These are phyloP conservation scores for Irpex lacteus DNA, from an alignment of 1,284 basidiomycete genomes.

Conservation along the genomic window DNA sequence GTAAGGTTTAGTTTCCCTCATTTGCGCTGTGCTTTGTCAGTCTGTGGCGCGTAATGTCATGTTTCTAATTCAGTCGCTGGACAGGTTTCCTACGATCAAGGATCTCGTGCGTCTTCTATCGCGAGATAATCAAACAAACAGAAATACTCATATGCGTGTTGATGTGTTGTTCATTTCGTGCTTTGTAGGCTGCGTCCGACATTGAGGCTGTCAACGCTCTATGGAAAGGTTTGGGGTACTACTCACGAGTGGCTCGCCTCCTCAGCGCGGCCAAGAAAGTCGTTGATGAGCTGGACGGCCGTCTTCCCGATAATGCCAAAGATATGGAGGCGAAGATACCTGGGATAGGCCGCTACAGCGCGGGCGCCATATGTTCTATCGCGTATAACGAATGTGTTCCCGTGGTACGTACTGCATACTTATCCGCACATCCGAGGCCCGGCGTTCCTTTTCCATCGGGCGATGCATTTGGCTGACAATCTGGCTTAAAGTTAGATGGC, in stretches of 20 bases:
- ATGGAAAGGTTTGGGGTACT: conserved; percentile 93
- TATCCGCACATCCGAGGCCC: neutral
- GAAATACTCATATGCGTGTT: neutral
- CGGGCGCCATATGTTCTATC: conserved; percentile 88
- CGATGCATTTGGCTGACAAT: neutral
- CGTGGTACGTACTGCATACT: conserved; percentile 48
- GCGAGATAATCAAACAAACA: neutral
- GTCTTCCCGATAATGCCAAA: conserved; percentile 76
- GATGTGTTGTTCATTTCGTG: neutral
- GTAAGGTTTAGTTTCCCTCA: conserved; percentile 35
- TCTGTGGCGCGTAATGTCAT: neutral
- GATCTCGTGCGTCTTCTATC: conserved; percentile 55
- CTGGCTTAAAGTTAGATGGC: conserved; percentile 71
- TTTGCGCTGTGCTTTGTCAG: neutral
- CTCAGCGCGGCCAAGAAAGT: conserved; percentile 78
- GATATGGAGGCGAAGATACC: conserved; percentile 85
- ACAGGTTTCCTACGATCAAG: conserved; percentile 80
- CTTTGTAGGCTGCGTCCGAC: conserved; percentile 57
- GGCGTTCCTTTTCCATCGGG: neutral
- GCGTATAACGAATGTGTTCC: conserved; percentile 84
- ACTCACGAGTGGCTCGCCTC: conserved; percentile 81
- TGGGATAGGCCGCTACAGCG: conserved; percentile 90
- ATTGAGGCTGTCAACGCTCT: conserved; percentile 84
- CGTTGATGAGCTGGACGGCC: conserved; percentile 62
- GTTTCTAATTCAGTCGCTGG: conserved; percentile 6